phyloP scores from a whole-genome alignment of 768 basidiomycete genomes.

The Trametes villosa region DNA sequence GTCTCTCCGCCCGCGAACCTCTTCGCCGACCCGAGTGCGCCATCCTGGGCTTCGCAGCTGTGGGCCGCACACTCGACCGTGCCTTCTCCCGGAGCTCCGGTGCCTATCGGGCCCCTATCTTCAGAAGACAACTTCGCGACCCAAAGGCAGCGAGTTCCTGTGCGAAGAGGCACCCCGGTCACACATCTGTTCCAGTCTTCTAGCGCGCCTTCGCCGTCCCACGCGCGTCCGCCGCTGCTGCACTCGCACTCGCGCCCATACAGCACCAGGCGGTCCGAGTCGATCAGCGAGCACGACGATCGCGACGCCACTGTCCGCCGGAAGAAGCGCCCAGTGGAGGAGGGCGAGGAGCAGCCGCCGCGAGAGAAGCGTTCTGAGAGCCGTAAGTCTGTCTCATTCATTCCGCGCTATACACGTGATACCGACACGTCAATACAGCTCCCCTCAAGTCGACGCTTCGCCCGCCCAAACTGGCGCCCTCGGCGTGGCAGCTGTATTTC shows the following conservation, averaged over 20 bases:
- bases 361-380: conserved; percentile 29
- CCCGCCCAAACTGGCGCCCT: conserved; percentile 90
- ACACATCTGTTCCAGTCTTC: conserved; percentile 68
- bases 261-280: conserved; percentile 65
- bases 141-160: conserved; percentile 42
- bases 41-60: conserved; percentile 69
- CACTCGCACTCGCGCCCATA: conserved; percentile 62
- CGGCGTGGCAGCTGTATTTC: conserved; percentile 96
- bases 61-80: conserved; percentile 57
- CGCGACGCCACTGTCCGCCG: conserved; percentile 76
- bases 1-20: conserved; percentile 67
- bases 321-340: conserved; percentile 47
- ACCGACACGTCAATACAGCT: conserved; percentile 47
- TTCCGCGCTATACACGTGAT: conserved; percentile 27
- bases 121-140: conserved; percentile 46
- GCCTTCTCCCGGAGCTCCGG: conserved; percentile 37
- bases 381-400: conserved; percentile 26
- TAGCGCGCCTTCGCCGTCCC: conserved; percentile 65
- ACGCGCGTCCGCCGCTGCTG: conserved; percentile 47
- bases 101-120: conserved; percentile 38
- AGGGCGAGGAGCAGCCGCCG: conserved; percentile 30
- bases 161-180: conserved; percentile 47
- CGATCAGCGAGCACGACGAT: conserved; percentile 61
- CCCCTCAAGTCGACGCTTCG: conserved; percentile 78
- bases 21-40: conserved; percentile 45